Conservation (phyloP, 1,284 basidiomycete species). For the Flammula alnicola region DNA sequence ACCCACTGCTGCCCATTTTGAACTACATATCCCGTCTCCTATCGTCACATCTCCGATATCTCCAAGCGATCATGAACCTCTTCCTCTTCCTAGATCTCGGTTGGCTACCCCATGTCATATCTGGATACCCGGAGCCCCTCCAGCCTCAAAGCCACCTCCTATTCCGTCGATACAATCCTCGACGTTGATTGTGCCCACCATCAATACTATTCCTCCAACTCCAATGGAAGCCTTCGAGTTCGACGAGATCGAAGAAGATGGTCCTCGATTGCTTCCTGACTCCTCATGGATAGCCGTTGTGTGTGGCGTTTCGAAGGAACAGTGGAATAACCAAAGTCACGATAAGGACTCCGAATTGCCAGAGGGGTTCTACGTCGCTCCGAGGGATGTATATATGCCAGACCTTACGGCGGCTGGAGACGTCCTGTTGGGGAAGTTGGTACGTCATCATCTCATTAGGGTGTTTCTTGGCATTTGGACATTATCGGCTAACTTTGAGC, state of each 20-base stretch:
- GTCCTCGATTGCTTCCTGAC: slow-evolving; percentile 58
- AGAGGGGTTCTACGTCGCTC: slow-evolving; percentile 74
- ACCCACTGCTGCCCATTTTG: too few species aligned
- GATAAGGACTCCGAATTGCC: slow-evolving; percentile 53
- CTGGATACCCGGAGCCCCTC: slow-evolving; percentile 57
- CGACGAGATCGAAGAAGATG: slow-evolving; percentile 3
- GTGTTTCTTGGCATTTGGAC: not conserved
- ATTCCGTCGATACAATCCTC: slow-evolving; percentile 14
- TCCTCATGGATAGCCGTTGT: slow-evolving; percentile 78
- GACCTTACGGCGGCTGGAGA: slow-evolving; percentile 76
- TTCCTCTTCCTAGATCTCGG: slow-evolving; percentile 19
- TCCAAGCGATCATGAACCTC: not conserved
- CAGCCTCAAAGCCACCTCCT: slow-evolving; percentile 37
- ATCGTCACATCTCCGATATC: too few species aligned
- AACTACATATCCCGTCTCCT: slow-evolving; percentile 10
- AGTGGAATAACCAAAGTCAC: slow-evolving; percentile 49
- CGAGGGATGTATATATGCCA: slow-evolving; percentile 79
- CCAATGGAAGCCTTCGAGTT: slow-evolving; percentile 2
- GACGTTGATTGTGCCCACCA: slow-evolving; percentile 10
- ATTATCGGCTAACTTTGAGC: slow-evolving; percentile 4
- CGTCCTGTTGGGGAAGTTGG: slow-evolving; percentile 79
- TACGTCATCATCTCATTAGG: slow-evolving; percentile 32
- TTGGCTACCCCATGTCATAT: slow-evolving; percentile 52
- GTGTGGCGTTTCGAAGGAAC: slow-evolving; percentile 70
- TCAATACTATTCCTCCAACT: slow-evolving; percentile 20